Evolutionary conservation across 441 rosid genomes (phyloP).

Genomic region (Gossypium lobatum): DNA sequence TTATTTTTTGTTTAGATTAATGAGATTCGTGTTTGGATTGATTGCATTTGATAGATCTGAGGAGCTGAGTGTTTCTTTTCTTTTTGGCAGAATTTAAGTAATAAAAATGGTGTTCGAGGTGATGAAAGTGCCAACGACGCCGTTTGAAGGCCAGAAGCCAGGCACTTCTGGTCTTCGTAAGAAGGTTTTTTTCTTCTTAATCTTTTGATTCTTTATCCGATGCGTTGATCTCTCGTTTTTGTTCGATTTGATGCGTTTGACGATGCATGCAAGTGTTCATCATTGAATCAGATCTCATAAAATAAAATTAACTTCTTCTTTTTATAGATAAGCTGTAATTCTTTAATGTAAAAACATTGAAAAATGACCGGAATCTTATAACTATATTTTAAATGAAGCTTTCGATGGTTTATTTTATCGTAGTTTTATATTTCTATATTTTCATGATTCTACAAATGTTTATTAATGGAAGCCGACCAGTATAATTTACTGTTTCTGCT

Average conservation of each 20-base stretch:
- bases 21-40: neutral
- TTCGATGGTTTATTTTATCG: neutral
- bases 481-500: no score
- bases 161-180: constrained; percentile 98
- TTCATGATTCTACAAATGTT: neutral
- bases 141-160: constrained; percentile 89
- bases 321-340: neutral
- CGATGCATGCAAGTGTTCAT: neutral
- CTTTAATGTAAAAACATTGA: neutral
- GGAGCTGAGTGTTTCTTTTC: neutral
- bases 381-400: neutral
- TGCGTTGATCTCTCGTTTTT: neutral
- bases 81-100: neutral
- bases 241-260: neutral
- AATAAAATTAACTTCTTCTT: neutral
- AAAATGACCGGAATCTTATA: neutral
- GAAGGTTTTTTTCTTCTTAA: constrained; percentile 43
- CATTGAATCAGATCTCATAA: neutral
- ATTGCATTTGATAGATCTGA: neutral
- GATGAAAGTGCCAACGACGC: constrained; percentile 48
- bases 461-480: neutral
- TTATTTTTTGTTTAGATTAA: neutral
- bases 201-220: neutral
- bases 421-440: neutral
- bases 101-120: constrained; percentile 42